Conservation (phyloP, 2,329 filamentous ascomycete genomes). For the Epichloe glyceriae region DNA sequence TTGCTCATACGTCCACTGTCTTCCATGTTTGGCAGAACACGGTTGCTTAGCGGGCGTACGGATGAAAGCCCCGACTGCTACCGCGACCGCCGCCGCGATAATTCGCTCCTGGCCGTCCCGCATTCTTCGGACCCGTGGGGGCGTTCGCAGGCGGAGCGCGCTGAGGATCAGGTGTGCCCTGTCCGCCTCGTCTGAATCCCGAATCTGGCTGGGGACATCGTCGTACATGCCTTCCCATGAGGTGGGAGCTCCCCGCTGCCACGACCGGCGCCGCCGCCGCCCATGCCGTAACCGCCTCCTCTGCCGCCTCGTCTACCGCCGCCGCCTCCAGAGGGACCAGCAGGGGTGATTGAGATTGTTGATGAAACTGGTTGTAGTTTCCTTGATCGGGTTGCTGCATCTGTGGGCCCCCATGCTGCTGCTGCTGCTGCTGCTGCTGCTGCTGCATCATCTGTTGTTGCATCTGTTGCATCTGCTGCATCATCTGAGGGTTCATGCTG, state of each 20-base stretch:
- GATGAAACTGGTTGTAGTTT: conserved; percentile 26
- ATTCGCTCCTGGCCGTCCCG: conserved; percentile 79
- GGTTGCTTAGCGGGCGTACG: conserved; percentile 40
- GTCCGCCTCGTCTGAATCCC: conserved; percentile 26
- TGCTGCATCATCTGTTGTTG: conserved; percentile 31
- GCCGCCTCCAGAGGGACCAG: conserved; percentile 11
- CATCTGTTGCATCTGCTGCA: conserved; percentile 44
- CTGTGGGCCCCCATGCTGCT: conserved; percentile 18
- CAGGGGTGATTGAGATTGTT: conserved; percentile 26
- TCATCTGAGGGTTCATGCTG: conserved; percentile 38
- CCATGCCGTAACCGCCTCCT: conserved; percentile 15
- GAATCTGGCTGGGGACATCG: conserved; percentile 77
- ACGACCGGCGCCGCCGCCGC: conserved; percentile 19
- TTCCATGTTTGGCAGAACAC: no score
- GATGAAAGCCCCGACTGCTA: conserved; percentile 63
- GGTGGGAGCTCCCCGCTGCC: conserved; percentile 53
- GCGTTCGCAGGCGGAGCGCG: conserved; percentile 45
- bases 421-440: conserved; percentile 27
- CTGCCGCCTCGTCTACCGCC: conserved; percentile 13
- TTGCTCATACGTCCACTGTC: no score
- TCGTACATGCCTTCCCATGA: conserved; percentile 99
- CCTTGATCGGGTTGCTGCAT: conserved; percentile 8
- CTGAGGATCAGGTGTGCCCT: conserved; percentile 27
- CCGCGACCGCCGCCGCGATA: conserved; percentile 83
- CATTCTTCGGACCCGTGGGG: conserved; percentile 92